Base-by-base conservation (phyloP, 495 filamentous ascomycete genomes). In the Letharia columbiana region DNA sequence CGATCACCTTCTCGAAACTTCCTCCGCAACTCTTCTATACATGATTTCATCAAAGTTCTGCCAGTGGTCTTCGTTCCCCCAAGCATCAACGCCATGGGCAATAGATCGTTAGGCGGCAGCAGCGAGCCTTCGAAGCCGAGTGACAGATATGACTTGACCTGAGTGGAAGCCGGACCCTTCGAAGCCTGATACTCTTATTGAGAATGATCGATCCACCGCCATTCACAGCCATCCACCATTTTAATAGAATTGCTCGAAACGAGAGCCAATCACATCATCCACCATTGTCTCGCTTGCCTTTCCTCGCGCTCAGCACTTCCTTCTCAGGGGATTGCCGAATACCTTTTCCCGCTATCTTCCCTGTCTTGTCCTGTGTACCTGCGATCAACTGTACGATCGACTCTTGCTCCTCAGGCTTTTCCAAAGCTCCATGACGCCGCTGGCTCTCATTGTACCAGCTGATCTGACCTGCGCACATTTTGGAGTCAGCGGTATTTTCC, bases 401-500 rank as follows among this genome's bases (percentile, higher is more conserved):
- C 28, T 42, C 31, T 23, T 49, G 47, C 20, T 67, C 64, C 31
- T 63, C 66, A 17, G 71, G 69, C 49, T 45, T 70, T 23, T 79
- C 74, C 68, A 81, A 58, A 41, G 70, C 66, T 23, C 78, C 77
- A 64, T 81, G 79, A 47, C 77, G 69, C 45, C 79, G 67, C 64
- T 78, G 70, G 20, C 68, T 75, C 69, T 81, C 78, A 60, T 80
- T 79, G 17, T 74, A 66, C 64, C 64, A 66, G 44, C 64, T 66
- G 37, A 66, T 60, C 57, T 66, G 64, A n/a, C 64, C 68, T 42
- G 12, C 40, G 40, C 12, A 42, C 40, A 12, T 42, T 42, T 42
- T 10, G 10, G 12, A 2, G 40, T 42, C 10, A 42, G 40, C 9
- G 40, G 9, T 12, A 2, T 13, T 2, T 13, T 42, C 40, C 2